phyloP scores from a whole-genome alignment of 23 red algal genomes.

The Gracilaria gracilis region DNA sequence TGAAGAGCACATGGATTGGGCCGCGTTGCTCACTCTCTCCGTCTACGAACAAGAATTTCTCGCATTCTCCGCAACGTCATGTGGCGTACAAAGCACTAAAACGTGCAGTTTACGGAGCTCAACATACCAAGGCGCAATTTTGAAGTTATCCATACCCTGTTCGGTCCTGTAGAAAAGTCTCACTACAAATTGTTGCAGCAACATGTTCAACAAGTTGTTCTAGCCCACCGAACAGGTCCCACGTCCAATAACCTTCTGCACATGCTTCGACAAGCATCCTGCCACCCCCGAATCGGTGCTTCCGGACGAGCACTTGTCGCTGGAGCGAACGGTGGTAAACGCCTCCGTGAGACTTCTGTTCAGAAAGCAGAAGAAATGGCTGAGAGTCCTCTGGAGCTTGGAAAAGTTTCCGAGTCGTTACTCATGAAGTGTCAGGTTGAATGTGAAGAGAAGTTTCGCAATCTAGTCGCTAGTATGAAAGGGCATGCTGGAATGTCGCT shows the following conservation, averaged over 20 bases:
- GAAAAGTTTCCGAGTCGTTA: conserved; percentile 68
- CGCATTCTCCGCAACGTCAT: conserved; percentile 54
- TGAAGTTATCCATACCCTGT: conserved; percentile 32
- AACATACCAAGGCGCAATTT: conserved; percentile 60
- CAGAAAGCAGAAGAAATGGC: conserved; percentile 26
- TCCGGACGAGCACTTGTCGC: conserved; percentile 47
- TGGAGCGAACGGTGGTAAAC: neutral
- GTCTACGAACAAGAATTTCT: conserved; percentile 35
- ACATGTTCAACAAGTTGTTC: neutral
- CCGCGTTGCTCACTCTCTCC: conserved; percentile 15
- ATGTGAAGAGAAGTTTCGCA: conserved; percentile 83
- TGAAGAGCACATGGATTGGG: conserved; percentile 24
- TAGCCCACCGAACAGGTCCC: neutral
- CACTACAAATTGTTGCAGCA: conserved; percentile 66
- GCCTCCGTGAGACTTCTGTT: conserved; percentile 6
- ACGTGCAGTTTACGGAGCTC: conserved; percentile 71
- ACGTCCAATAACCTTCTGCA: conserved; percentile 41
- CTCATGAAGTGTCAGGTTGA: conserved; percentile 68
- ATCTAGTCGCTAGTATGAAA: conserved; percentile 63
- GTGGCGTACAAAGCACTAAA: conserved; percentile 78
- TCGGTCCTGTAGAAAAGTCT: conserved; percentile 78
- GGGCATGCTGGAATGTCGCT: conserved; percentile 77
- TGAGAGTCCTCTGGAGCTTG: conserved; percentile 73
- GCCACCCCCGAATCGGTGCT: conserved; percentile 85
- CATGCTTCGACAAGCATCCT: conserved; percentile 91